phyloP scores from a whole-genome alignment of 2,329 filamentous ascomycete genomes.

The Byssothecium circinans region DNA sequence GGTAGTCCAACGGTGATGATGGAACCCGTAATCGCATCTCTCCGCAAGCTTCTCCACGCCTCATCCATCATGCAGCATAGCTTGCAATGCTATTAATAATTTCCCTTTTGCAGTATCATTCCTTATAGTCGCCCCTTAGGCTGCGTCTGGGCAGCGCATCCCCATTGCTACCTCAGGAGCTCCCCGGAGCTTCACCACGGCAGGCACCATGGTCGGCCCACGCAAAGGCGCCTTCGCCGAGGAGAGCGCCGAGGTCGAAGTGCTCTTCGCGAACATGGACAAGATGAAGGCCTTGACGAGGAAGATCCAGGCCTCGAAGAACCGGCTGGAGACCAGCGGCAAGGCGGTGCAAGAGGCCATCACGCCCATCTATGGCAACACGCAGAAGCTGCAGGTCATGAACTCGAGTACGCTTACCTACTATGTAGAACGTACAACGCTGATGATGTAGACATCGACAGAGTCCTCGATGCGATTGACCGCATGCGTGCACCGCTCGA shows the following conservation, averaged over 20 bases:
- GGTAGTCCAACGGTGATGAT: not conserved
- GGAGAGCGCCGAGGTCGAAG: conserved; percentile 69
- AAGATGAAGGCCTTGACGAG: conserved; percentile 93
- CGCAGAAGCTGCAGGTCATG: conserved; percentile 82
- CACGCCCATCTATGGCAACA: conserved; percentile 89
- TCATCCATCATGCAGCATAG: not conserved
- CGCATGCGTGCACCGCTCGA: conserved; percentile 87
- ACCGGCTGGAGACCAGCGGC: conserved; percentile 81
- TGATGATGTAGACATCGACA: conserved; percentile 74
- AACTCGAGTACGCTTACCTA: conserved; percentile 65
- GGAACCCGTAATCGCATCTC: not conserved
- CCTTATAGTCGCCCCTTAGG: too few species aligned
- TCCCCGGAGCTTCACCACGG: conserved; percentile 14
- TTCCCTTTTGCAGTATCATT: not conserved
- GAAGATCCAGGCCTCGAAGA: conserved; percentile 88
- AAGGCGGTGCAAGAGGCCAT: conserved; percentile 91
- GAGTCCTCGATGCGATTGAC: conserved; percentile 83
- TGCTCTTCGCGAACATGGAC: conserved; percentile 71
- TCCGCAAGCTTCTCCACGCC: conserved; percentile 9
- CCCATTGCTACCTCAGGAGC: conserved; percentile 16
- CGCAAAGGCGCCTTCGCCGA: conserved; percentile 63
- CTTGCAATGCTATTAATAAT: not conserved
- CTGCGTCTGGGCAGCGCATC: not conserved
- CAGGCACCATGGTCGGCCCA: conserved; percentile 54
- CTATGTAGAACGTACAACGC: not conserved